Percentiles rank a stretch among this genome's conserved stretches.
Evolutionary conservation across 495 filamentous ascomycete genomes (phyloP).

Genomic region (Aspergillus mulundensis): DNA sequence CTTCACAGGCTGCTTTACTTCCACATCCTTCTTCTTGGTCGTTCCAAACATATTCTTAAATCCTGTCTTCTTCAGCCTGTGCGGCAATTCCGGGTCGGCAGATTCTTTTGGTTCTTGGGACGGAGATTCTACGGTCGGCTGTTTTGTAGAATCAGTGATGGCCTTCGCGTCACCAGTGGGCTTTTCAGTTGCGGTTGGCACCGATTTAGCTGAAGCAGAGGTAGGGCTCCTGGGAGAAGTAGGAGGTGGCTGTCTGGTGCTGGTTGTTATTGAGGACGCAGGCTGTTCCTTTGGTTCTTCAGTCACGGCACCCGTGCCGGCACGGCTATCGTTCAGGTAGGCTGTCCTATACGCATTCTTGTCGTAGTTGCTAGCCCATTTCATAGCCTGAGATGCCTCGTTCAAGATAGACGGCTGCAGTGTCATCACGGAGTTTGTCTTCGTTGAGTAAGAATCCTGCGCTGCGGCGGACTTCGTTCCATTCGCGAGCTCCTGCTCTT

Average conservation of each 20-base stretch:
- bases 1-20: constrained; percentile 32
- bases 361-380: constrained; percentile 77
- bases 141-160: constrained; percentile 23
- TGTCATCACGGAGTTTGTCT: constrained; percentile 90
- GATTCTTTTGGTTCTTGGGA: constrained; percentile 16
- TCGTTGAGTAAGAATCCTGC: constrained; percentile 51
- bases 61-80: constrained; percentile 45
- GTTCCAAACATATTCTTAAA: constrained; percentile 48
- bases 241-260: constrained; percentile 26
- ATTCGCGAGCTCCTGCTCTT: constrained; percentile 49
- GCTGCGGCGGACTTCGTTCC: constrained; percentile 21
- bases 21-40: constrained; percentile 37
- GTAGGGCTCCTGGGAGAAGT: constrained; percentile 26
- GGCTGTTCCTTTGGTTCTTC: constrained; percentile 20
- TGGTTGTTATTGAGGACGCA: constrained; percentile 17
- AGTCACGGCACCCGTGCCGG: constrained; percentile 53
- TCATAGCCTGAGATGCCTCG: constrained; percentile 88
- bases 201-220: constrained; percentile 5
- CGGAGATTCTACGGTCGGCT: constrained; percentile 21
- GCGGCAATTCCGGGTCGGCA: constrained; percentile 29
- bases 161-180: constrained; percentile 2
- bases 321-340: constrained; percentile 69
- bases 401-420: constrained; percentile 80
- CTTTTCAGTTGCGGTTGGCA: constrained; percentile 10
- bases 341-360: constrained; percentile 75